Evolutionary conservation across 768 basidiomycete species (phyloP).

Genomic region (Lyophyllum shimeji): DNA sequence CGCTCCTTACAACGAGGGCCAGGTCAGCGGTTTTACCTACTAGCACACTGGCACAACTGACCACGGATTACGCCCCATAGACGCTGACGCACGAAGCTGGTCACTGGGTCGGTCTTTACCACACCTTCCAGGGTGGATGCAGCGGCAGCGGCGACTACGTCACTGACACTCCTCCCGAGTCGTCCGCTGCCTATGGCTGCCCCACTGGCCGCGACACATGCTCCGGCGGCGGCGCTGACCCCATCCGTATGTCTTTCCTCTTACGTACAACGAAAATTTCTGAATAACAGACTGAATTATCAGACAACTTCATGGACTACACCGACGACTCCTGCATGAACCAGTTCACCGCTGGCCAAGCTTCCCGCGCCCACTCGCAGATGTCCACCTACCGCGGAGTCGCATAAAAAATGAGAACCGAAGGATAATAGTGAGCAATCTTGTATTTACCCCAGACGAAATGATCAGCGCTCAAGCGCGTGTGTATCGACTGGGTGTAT

Average conservation of each 20-base stretch:
- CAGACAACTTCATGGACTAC: slow-evolving; percentile 58
- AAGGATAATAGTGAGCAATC: background rate
- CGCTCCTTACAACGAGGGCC: slow-evolving; percentile 41
- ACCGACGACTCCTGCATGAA: slow-evolving; percentile 49
- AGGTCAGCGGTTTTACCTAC: slow-evolving; percentile 20
- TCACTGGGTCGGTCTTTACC: slow-evolving; percentile 62
- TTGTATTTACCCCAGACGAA: background rate
- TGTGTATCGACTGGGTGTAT: too few species aligned
- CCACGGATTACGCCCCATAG: slow-evolving; percentile 9
- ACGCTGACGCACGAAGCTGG: slow-evolving; percentile 58
- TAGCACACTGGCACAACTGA: slow-evolving; percentile 11
- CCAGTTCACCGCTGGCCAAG: slow-evolving; percentile 47
- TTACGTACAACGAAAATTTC: background rate
- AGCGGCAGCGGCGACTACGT: slow-evolving; percentile 39
- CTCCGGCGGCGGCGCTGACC: slow-evolving; percentile 39
- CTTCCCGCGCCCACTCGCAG: slow-evolving; percentile 37
- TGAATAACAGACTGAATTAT: background rate
- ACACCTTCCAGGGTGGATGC: slow-evolving; percentile 59
- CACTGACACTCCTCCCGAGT: slow-evolving; percentile 47
- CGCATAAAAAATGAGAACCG: background rate
- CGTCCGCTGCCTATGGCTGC: slow-evolving; percentile 41
- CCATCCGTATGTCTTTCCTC: slow-evolving; percentile 34
- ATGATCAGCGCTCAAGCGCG: background rate
- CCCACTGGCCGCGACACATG: slow-evolving; percentile 37
- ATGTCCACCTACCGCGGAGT: slow-evolving; percentile 45